Conservation (phyloP, 768 basidiomycete species). For the Mycena rebaudengoi region DNA sequence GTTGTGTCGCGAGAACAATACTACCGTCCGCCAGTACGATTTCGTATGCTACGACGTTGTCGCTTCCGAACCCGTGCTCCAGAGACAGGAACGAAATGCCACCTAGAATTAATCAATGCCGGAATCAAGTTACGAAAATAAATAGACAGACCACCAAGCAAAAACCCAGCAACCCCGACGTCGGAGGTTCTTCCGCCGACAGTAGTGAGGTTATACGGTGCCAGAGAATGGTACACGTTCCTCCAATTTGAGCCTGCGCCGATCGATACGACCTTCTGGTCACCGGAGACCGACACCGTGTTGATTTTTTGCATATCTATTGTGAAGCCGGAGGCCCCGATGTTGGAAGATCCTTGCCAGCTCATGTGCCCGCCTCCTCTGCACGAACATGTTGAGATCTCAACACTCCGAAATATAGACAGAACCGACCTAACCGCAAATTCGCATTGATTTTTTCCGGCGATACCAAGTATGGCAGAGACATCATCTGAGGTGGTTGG, state of each 20-base stretch:
- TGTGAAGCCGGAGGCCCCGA: conserved; percentile 16
- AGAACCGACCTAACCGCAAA: not conserved
- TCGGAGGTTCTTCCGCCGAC: conserved; percentile 16
- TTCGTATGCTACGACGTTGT: conserved; percentile 25
- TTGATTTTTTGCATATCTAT: conserved; percentile 16
- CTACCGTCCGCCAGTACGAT: conserved; percentile 25
- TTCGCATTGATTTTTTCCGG: not conserved
- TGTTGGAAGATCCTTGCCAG: conserved; percentile 19
- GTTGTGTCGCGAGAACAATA: conserved; percentile 11
- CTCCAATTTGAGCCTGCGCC: conserved; percentile 13
- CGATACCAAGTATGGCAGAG: not conserved
- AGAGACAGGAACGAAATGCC: conserved; percentile 26
- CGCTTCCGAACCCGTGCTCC: conserved; percentile 18
- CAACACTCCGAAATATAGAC: not conserved
- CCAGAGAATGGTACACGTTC: conserved; percentile 17
- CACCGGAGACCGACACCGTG: conserved; percentile 6
- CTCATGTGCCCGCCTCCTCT: conserved; percentile 17
- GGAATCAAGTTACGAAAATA: no score
- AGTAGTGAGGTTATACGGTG: conserved; percentile 1
- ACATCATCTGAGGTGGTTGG: no score
- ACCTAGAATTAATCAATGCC: conserved; percentile 2
- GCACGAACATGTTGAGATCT: not conserved
- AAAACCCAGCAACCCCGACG: conserved; percentile 27
- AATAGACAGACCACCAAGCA: conserved; percentile 24
- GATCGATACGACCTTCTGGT: conserved; percentile 11